Evolutionary conservation across 768 basidiomycete species (phyloP).

Genomic region (Kwoniella europaea): DNA sequence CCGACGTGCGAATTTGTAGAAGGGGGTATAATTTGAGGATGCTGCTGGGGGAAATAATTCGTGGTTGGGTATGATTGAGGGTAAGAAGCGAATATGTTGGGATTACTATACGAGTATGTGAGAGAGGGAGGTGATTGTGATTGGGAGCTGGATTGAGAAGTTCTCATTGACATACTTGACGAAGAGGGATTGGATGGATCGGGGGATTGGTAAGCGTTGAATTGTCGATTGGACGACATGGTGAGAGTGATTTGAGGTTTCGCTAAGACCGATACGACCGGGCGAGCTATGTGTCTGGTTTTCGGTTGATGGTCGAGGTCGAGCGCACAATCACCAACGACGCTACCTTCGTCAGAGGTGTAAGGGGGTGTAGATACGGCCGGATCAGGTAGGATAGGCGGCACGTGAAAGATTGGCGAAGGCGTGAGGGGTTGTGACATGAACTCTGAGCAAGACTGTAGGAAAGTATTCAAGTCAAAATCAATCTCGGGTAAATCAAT

Average conservation of each 20-base stretch:
- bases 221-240: conserved; percentile 3
- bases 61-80: conserved; percentile 17
- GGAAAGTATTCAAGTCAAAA: conserved; percentile 17
- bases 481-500: conserved; percentile 14
- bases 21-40: conserved; percentile 10
- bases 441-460: conserved; percentile 26
- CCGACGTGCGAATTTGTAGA: background rate
- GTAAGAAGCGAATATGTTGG: conserved; percentile 18
- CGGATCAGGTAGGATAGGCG: conserved; percentile 17
- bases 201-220: background rate
- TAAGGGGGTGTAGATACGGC: conserved; percentile 22
- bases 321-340: background rate
- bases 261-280: background rate
- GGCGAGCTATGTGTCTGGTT: background rate
- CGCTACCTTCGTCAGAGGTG: conserved; percentile 23
- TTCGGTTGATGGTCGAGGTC: background rate
- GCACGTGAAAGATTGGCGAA: conserved; percentile 18
- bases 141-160: conserved; percentile 7
- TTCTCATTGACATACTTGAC: background rate
- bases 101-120: conserved; percentile 10
- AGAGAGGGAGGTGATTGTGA: conserved; percentile 13
- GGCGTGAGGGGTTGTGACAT: conserved; percentile 30
- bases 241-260: background rate
- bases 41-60: background rate
- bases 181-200: conserved; percentile 7